Conservation (phyloP, 192 early-diverging fungal genomes). For the Entrophospora sp. region DNA sequence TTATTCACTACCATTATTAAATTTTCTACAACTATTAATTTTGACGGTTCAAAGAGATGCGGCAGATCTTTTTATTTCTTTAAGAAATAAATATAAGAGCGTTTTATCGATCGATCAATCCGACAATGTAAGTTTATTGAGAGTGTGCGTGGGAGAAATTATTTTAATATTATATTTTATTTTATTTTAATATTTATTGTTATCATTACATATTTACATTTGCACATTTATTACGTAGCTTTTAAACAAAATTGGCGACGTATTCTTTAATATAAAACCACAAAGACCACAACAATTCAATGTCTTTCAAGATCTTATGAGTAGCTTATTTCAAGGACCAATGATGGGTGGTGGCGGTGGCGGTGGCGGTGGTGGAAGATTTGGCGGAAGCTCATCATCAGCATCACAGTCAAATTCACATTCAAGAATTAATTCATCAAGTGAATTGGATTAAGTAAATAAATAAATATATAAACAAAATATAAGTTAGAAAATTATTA, state of each 20-base stretch:
- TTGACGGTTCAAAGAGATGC: constrained; percentile 57
- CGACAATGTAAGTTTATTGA: constrained; percentile 22
- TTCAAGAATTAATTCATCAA: neutral
- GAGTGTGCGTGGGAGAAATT: too few relatives aligned
- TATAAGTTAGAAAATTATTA: too few relatives aligned
- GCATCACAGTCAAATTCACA: too few relatives aligned
- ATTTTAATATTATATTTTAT: neutral
- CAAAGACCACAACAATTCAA: constrained; percentile 19
- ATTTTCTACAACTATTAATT: constrained; percentile 60
- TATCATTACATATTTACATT: neutral
- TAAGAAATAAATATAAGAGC: constrained; percentile 23
- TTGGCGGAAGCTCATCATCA: neutral
- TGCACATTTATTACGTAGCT: neutral
- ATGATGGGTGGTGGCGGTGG: too few relatives aligned
- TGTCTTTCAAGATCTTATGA: constrained; percentile 14
- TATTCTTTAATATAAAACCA: neutral
- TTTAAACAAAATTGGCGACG: constrained; percentile 5
- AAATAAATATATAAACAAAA: too few relatives aligned
- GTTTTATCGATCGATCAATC: constrained; percentile 20
- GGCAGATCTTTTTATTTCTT: constrained; percentile 31
- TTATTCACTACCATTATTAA: constrained; percentile 42
- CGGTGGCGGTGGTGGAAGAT: too few relatives aligned
- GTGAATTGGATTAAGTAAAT: neutral
- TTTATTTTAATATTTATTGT: neutral
- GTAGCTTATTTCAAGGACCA: neutral